These are phyloP conservation scores for Plenodomus lindquistii DNA, from an alignment of 2,329 filamentous ascomycete genomes.

Conservation along the genomic window DNA sequence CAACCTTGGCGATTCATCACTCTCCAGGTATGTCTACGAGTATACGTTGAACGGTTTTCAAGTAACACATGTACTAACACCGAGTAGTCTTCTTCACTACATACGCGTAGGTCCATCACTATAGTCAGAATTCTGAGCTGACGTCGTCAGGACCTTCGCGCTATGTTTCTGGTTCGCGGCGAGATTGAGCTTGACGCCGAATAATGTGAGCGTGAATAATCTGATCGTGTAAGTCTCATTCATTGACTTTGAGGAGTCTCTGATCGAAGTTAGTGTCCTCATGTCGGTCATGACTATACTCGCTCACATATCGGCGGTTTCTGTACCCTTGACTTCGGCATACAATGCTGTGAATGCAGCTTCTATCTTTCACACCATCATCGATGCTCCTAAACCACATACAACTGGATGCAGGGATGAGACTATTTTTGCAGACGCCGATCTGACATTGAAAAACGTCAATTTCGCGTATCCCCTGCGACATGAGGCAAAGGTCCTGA, in stretches of 20 bases:
- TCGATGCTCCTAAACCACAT: conserved; percentile 72
- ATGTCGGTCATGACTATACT: conserved; percentile 48
- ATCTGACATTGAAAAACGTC: conserved; percentile 57
- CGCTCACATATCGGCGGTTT: conserved; percentile 84
- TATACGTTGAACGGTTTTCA: too few species aligned
- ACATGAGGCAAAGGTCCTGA: conserved; percentile 85
- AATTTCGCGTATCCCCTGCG: conserved; percentile 92
- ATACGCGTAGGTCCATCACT: conserved; percentile 18
- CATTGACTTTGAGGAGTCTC: conserved; percentile 54
- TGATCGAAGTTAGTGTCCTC: conserved; percentile 55
- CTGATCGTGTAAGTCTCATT: conserved; percentile 46
- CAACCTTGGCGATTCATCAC: conserved; percentile 22
- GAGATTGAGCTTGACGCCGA: conserved; percentile 36
- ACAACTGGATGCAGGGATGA: conserved; percentile 65
- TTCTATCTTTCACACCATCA: conserved; percentile 52
- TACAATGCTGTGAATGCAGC: conserved; percentile 38
- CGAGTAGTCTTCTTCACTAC: conserved; percentile 27
- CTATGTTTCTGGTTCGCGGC: conserved; percentile 34
- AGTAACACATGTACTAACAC: conserved; percentile 2
- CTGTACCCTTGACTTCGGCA: conserved; percentile 60
- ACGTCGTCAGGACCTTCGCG: conserved; percentile 20
- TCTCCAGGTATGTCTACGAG: conserved; percentile 17
- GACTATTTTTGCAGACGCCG: conserved; percentile 22
- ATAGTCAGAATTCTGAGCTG: not conserved
- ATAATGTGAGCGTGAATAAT: conserved; percentile 51